These are phyloP conservation scores for Exophiala alcalophila DNA, from an alignment of 2,329 filamentous ascomycete genomes.

Conservation along the genomic window DNA sequence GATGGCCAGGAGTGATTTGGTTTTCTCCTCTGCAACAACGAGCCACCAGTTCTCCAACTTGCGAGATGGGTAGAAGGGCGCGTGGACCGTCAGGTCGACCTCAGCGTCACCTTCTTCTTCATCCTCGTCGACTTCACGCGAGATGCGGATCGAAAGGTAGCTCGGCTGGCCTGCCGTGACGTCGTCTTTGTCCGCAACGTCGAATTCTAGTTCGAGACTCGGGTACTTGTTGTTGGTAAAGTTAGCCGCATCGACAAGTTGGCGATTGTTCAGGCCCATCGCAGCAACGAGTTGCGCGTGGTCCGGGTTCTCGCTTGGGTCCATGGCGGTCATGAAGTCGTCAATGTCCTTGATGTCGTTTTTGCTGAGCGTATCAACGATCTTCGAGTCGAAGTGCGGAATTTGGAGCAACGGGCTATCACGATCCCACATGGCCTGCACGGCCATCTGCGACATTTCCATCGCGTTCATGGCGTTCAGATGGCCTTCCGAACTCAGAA, in stretches of 20 bases:
- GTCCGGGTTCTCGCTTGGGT: constrained; percentile 83
- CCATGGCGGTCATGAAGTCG: constrained; percentile 99
- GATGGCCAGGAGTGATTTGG: constrained; percentile 83
- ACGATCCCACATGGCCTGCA: constrained; percentile 98
- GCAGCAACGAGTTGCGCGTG: constrained; percentile 71
- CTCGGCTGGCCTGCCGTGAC: constrained; percentile 77
- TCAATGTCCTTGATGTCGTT: constrained; percentile 84
- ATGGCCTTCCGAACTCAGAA: constrained; percentile 91
- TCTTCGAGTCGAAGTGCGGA: constrained; percentile 82
- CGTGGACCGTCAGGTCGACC: constrained; percentile 80
- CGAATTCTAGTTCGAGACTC: constrained; percentile 86
- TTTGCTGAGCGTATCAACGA: constrained; percentile 49
- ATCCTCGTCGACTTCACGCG: constrained; percentile 55
- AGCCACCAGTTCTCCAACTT: constrained; percentile 99
- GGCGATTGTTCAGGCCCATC: constrained; percentile 73
- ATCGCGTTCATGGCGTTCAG: constrained; percentile 97
- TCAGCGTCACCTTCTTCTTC: constrained; percentile 40
- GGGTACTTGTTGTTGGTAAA: constrained; percentile 98
- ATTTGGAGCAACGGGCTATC: constrained; percentile 97
- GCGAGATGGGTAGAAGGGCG: constrained; percentile 85
- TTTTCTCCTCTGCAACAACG: constrained; percentile 88
- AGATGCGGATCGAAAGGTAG: constrained; percentile 78
- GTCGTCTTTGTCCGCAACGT: constrained; percentile 75
- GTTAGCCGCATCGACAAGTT: constrained; percentile 82
- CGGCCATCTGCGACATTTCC: constrained; percentile 99